phyloP scores from a whole-genome alignment of 2,329 filamentous ascomycete genomes.

The Waltergamsia citrina region DNA sequence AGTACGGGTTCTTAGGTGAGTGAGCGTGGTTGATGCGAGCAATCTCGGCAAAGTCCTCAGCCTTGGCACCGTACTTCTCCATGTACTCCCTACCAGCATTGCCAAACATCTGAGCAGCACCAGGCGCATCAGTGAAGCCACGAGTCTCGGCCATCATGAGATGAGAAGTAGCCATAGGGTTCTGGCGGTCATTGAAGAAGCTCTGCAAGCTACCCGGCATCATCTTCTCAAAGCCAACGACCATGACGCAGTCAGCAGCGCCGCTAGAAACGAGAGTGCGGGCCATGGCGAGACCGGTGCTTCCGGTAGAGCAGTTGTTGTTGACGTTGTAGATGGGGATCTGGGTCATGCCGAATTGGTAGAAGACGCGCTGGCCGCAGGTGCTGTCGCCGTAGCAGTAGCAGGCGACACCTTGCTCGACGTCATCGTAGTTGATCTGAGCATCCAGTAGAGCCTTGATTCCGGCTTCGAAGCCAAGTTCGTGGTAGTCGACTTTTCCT shows the following conservation, averaged over 20 bases:
- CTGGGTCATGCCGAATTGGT: slow-evolving; percentile 95
- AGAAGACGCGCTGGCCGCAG: slow-evolving; percentile 93
- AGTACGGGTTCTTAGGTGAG: slow-evolving; percentile 88
- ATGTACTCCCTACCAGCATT: slow-evolving; percentile 93
- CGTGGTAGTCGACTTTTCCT: slow-evolving; percentile 88
- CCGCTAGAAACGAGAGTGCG: slow-evolving; percentile 71
- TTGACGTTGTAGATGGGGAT: slow-evolving; percentile 98
- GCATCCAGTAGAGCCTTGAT: slow-evolving; percentile 79
- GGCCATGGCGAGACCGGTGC: slow-evolving; percentile 78
- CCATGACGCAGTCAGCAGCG: slow-evolving; percentile 77
- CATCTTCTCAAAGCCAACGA: slow-evolving; percentile 98
- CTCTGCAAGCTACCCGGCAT: slow-evolving; percentile 77
- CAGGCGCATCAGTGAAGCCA: slow-evolving; percentile 72
- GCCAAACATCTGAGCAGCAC: slow-evolving; percentile 88
- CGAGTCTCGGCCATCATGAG: slow-evolving; percentile 78
- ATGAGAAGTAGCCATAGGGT: slow-evolving; percentile 62
- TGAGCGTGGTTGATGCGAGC: slow-evolving; percentile 88
- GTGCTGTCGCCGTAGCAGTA: slow-evolving; percentile 97
- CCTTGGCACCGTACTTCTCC: slow-evolving; percentile 82
- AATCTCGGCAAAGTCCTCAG: slow-evolving; percentile 90
- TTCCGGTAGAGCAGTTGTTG: slow-evolving; percentile 98
- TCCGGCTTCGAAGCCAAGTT: slow-evolving; percentile 87
- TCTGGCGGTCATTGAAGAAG: slow-evolving; percentile 78
- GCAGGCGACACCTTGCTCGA: slow-evolving; percentile 91
- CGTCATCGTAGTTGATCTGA: slow-evolving; percentile 92